phyloP scores from a whole-genome alignment of 2,329 filamentous ascomycete genomes.

The Huntiella decipiens region DNA sequence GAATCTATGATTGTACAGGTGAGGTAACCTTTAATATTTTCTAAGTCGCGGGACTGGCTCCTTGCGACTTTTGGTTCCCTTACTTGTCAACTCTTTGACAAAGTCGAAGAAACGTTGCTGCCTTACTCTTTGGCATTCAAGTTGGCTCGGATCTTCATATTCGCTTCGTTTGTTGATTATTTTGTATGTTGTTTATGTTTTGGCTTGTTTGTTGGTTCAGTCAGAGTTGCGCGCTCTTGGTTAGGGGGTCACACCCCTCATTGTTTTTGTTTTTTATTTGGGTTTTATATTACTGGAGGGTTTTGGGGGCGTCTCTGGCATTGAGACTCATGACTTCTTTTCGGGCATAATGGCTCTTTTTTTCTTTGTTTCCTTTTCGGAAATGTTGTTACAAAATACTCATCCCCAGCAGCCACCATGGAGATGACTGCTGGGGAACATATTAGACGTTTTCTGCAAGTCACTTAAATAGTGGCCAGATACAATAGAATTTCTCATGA shows the following conservation, averaged over 20 bases:
- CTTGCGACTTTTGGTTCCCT: too few relatives aligned
- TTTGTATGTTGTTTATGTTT: conserved; percentile 2
- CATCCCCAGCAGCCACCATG: conserved; percentile 4
- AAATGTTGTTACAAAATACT: neutral
- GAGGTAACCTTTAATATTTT: too few relatives aligned
- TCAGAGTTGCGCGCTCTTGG: neutral
- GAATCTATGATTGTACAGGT: neutral
- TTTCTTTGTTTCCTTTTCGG: neutral
- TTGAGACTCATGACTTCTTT: neutral
- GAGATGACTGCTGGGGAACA: conserved; percentile 4
- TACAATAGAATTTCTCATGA: too few relatives aligned
- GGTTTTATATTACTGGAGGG: neutral
- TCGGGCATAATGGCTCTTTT: neutral
- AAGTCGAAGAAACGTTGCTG: neutral
- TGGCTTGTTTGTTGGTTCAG: neutral
- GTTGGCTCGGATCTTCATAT: conserved; percentile 1
- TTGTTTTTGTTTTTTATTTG: conserved; percentile 4
- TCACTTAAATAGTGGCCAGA: too few relatives aligned
- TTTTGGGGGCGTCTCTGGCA: conserved; percentile 2
- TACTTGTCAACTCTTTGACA: too few relatives aligned
- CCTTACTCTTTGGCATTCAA: conserved; percentile 3
- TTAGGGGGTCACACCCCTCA: neutral
- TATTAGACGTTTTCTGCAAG: neutral
- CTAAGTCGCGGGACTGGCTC: too few relatives aligned
- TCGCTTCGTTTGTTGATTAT: conserved; percentile 5